Evolutionary conservation across 2,329 filamentous ascomycete genomes (phyloP).

Genomic region (Ceratocystis variospora): DNA sequence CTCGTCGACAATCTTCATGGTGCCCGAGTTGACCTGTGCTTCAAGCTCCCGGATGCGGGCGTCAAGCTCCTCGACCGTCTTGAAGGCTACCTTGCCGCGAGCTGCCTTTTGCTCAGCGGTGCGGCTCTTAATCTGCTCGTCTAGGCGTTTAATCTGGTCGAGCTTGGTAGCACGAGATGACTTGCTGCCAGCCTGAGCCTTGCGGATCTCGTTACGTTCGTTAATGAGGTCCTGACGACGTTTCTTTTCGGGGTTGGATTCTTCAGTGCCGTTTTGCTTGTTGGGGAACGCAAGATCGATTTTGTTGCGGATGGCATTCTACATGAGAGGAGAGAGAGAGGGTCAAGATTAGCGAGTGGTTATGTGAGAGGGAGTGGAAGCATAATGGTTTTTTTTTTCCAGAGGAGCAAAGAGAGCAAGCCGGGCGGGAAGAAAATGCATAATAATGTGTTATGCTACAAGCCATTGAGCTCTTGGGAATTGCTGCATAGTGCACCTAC

Average conservation of each 20-base stretch:
- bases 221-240: conserved; percentile 73
- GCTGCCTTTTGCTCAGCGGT: conserved; percentile 78
- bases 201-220: conserved; percentile 70
- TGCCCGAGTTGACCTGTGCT: conserved; percentile 72
- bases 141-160: conserved; percentile 84
- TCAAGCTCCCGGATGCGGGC: conserved; percentile 67
- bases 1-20: conserved; percentile 93
- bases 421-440: conserved; percentile 15
- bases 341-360: conserved; percentile 14
- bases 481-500: conserved; percentile 25
- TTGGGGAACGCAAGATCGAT: conserved; percentile 67
- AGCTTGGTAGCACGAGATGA: conserved; percentile 60
- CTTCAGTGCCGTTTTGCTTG: conserved; percentile 60
- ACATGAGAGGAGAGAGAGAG: conserved; percentile 18
- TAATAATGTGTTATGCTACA: neutral
- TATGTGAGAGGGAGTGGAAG: neutral
- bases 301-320: conserved; percentile 82
- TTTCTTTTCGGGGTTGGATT: conserved; percentile 55
- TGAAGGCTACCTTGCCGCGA: conserved; percentile 68
- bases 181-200: conserved; percentile 81
- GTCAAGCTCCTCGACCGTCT: conserved; percentile 78
- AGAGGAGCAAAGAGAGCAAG: neutral
- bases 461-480: neutral
- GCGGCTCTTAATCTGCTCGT: conserved; percentile 74
- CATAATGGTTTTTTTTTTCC: too few species aligned